Conservation (phyloP, 495 filamentous ascomycete genomes). For the Tirmania nivea region DNA sequence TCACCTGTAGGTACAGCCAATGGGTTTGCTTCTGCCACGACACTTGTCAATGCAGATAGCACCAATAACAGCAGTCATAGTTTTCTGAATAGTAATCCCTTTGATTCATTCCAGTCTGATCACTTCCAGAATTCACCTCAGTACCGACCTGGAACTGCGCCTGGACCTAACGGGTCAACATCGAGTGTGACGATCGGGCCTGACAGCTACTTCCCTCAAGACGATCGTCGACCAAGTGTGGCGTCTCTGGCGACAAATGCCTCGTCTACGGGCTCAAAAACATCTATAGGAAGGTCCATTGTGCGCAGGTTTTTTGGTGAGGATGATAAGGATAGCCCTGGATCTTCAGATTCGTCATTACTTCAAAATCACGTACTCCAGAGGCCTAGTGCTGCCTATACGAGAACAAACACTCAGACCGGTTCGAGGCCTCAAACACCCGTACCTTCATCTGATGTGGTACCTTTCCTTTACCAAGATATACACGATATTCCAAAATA, state of each 20-base stretch:
- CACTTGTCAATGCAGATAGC: slow-evolving; percentile 27
- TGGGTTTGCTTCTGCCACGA: slow-evolving; percentile 24
- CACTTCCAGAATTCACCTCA: slow-evolving; percentile 38
- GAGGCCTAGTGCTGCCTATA: slow-evolving; percentile 31
- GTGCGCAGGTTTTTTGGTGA: slow-evolving; percentile 77
- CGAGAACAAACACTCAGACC: slow-evolving; percentile 33
- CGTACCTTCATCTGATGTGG: slow-evolving; percentile 79
- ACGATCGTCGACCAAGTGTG: slow-evolving; percentile 63
- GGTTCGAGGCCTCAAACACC: slow-evolving; percentile 57
- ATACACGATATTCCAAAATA: slow-evolving; percentile 56
- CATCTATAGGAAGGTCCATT: slow-evolving; percentile 41
- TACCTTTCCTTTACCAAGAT: slow-evolving; percentile 89
- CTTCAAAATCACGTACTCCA: slow-evolving; percentile 23
- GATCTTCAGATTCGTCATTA: slow-evolving; percentile 47
- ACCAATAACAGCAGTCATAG: slow-evolving; percentile 31
- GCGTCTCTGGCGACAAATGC: slow-evolving; percentile 68
- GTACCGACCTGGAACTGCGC: slow-evolving; percentile 42
- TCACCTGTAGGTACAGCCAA: slow-evolving; percentile 22
- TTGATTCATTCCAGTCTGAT: slow-evolving; percentile 14
- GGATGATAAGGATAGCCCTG: slow-evolving; percentile 43
- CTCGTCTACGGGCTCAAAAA: slow-evolving; percentile 76
- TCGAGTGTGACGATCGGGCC: slow-evolving; percentile 21
- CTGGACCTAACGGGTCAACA: slow-evolving; percentile 21
- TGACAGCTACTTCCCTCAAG: slow-evolving; percentile 45
- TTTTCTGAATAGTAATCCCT: slow-evolving; percentile 20